These are phyloP conservation scores for Neodidymelliopsis sp. DNA, from an alignment of 2,329 filamentous ascomycete genomes.

Conservation along the genomic window DNA sequence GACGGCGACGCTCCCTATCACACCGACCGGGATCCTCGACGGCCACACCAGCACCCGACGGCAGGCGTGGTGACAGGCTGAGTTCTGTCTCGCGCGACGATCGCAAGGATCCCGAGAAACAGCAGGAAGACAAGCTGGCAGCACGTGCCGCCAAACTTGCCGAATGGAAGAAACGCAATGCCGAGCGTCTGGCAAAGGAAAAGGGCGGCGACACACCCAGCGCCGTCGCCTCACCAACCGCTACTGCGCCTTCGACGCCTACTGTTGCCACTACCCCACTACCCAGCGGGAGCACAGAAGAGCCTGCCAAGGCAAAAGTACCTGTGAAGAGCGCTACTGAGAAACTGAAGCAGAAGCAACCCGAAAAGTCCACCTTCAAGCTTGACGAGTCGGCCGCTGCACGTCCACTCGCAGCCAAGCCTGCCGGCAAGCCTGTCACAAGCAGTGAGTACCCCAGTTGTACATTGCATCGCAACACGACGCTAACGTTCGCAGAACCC, in stretches of 20 bases:
- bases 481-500: constrained; percentile 35
- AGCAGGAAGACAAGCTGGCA: constrained; percentile 35
- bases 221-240: constrained; percentile 59
- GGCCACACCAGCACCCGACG: constrained; percentile 52
- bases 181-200: constrained; percentile 62
- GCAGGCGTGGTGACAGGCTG: constrained; percentile 32
- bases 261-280: constrained; percentile 44
- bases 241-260: constrained; percentile 76
- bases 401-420: constrained; percentile 38
- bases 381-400: constrained; percentile 42
- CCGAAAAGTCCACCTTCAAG: constrained; percentile 49
- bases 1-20: constrained; percentile 64
- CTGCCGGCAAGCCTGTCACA: constrained; percentile 36
- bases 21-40: constrained; percentile 62
- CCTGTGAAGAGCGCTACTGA: constrained; percentile 87
- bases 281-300: constrained; percentile 46
- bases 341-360: constrained; percentile 68
- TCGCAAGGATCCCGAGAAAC: constrained; percentile 49
- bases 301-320: constrained; percentile 75
- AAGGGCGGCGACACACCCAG: constrained; percentile 70
- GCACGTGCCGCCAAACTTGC: constrained; percentile 56
- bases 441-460: not conserved
- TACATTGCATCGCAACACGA: too few relatives aligned
- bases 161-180: constrained; percentile 81
- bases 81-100: constrained; percentile 57